Evolutionary conservation across 164 flowering plant species (phyloP).

Genomic region (Malania oleifera): DNA sequence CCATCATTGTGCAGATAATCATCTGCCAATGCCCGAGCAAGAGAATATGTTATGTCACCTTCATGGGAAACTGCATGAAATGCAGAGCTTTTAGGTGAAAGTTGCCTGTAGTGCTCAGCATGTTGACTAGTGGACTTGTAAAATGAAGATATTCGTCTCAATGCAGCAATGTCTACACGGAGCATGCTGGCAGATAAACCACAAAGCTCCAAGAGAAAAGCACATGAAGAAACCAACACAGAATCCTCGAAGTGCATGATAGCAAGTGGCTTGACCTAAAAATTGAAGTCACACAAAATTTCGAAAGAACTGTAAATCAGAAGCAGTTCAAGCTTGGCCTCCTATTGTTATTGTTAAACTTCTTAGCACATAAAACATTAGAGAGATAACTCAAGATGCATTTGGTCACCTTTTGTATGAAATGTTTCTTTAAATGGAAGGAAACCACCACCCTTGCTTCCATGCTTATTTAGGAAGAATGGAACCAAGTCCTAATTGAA

Average conservation of each 20-base stretch:
- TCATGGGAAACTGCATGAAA: slow-evolving; percentile 48
- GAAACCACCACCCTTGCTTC: no score
- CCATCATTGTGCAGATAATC: slow-evolving; percentile 49
- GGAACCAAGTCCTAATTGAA: no score
- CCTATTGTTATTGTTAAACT: no score
- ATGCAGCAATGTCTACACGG: slow-evolving; percentile 72
- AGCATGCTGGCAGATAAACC: slow-evolving; percentile 83
- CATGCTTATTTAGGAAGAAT: no score
- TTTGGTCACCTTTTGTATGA: no score
- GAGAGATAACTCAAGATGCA: no score
- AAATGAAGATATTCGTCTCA: slow-evolving; percentile 75
- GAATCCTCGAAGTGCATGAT: slow-evolving; percentile 75
- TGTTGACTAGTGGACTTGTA: slow-evolving; percentile 44
- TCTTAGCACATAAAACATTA: no score
- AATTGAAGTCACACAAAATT: slow-evolving; percentile 1
- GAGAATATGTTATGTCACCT: slow-evolving; percentile 58
- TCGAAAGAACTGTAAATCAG: background rate
- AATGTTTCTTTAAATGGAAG: no score
- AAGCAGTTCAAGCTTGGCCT: no score
- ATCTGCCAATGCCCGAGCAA: slow-evolving; percentile 89
- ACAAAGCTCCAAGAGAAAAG: slow-evolving; percentile 87
- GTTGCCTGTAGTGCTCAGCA: slow-evolving; percentile 33
- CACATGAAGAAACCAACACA: slow-evolving; percentile 80
- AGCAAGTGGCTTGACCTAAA: slow-evolving; percentile 87
- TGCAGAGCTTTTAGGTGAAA: slow-evolving; percentile 47